Conservation (phyloP, 129 eudicot genomes). For the Ambrosia trifida region DNA sequence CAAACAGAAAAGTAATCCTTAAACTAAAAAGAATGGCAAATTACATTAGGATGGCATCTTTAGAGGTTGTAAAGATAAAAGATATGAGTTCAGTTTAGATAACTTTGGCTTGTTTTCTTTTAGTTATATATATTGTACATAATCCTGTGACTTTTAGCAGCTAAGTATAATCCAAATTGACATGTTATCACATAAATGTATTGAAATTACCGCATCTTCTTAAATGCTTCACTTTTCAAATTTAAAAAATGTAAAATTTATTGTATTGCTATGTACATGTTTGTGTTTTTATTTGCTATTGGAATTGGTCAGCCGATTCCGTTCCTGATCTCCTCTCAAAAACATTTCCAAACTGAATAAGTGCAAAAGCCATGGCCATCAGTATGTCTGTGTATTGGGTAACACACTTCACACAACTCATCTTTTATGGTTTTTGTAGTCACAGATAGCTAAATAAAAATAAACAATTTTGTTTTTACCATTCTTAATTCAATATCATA, state of each 20-base stretch:
- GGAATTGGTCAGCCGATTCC: constrained; percentile 99
- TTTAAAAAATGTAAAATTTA: neutral
- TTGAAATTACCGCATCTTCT: neutral
- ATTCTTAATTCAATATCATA: too few species aligned
- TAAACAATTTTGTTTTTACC: too few species aligned
- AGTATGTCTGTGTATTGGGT: constrained; percentile 99
- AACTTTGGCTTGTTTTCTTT: neutral
- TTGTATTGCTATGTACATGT: constrained; percentile 43
- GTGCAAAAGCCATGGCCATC: constrained; percentile 97
- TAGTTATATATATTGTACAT: neutral
- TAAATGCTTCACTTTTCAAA: neutral
- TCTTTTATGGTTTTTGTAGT: neutral
- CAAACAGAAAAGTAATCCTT: too few species aligned
- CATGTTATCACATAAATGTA: neutral
- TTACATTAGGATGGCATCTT: too few species aligned
- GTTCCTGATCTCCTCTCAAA: constrained; percentile 88
- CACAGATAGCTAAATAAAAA: neutral
- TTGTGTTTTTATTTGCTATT: constrained; percentile 76
- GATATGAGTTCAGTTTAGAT: neutral
- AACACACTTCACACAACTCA: constrained; percentile 23
- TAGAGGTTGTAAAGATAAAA: constrained; percentile 7
- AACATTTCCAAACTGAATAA: constrained; percentile 72
- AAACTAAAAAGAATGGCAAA: too few species aligned
- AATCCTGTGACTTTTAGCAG: neutral
- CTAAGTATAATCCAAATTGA: constrained; percentile 7